These are phyloP conservation scores for Candida boidinii DNA, from an alignment of 805 yeast species.

Conservation along the genomic window DNA sequence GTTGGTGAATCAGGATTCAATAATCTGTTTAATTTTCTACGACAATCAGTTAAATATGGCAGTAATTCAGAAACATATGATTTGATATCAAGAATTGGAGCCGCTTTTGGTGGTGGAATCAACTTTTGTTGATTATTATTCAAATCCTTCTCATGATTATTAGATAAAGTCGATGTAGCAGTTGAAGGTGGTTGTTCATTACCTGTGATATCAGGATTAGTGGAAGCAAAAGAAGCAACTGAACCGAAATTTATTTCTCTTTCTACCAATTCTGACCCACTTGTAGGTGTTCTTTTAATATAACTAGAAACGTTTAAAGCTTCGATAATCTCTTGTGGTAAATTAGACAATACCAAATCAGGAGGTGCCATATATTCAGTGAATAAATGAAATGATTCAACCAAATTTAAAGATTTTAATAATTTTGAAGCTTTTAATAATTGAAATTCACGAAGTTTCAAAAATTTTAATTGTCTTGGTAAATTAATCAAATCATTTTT, in stretches of 20 bases:
- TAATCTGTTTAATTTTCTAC: slow-evolving; percentile 38
- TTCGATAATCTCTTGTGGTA: slow-evolving; percentile 26
- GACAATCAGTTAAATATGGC: slow-evolving; percentile 42
- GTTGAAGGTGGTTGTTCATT: neutral
- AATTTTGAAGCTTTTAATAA: slow-evolving; percentile 27
- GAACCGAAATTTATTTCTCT: too few species aligned
- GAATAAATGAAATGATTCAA: slow-evolving; percentile 34
- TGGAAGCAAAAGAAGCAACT: neutral
- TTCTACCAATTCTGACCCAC: too few species aligned
- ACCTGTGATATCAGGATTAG: neutral
- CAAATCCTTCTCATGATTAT: neutral
- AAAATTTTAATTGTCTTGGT: slow-evolving; percentile 21
- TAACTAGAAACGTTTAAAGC: slow-evolving; percentile 5
- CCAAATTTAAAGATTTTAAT: slow-evolving; percentile 22
- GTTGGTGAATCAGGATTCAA: slow-evolving; percentile 25
- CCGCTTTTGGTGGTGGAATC: neutral
- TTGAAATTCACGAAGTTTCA: slow-evolving; percentile 34
- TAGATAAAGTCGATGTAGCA: neutral
- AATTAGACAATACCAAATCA: slow-evolving; percentile 34
- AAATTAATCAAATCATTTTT: slow-evolving; percentile 5
- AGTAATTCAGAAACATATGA: slow-evolving; percentile 9
- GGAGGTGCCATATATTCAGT: slow-evolving; percentile 56
- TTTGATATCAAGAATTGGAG: neutral
- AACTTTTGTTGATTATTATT: slow-evolving; percentile 2
- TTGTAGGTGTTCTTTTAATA: neutral